phyloP scores from a whole-genome alignment of 2,329 filamentous ascomycete genomes.

The Aspergillus sp. region DNA sequence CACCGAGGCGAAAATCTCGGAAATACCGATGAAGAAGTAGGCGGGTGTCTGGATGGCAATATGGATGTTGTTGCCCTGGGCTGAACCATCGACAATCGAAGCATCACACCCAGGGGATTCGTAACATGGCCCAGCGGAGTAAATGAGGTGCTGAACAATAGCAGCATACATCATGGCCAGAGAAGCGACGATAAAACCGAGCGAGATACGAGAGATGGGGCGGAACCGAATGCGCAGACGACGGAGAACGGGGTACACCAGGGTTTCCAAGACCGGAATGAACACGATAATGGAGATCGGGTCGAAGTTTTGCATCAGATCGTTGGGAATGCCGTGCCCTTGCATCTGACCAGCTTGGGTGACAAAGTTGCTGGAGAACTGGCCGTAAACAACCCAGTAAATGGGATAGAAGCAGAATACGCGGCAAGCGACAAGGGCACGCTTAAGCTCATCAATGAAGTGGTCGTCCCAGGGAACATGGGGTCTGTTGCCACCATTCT shows the following conservation, averaged over 20 bases:
- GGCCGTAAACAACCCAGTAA: slow-evolving; percentile 68
- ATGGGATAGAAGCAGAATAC: slow-evolving; percentile 71
- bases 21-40: slow-evolving; percentile 47
- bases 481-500: slow-evolving; percentile 44
- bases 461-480: slow-evolving; percentile 63
- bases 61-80: slow-evolving; percentile 42
- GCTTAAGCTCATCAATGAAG: slow-evolving; percentile 72
- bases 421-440: slow-evolving; percentile 64
- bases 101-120: slow-evolving; percentile 36
- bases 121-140: slow-evolving; percentile 55
- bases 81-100: slow-evolving; percentile 32
- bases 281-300: slow-evolving; percentile 74
- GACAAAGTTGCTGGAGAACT: slow-evolving; percentile 67
- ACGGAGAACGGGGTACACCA: slow-evolving; percentile 68
- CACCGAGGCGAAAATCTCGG: slow-evolving; percentile 64
- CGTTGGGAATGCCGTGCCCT: slow-evolving; percentile 72
- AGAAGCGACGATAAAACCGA: slow-evolving; percentile 66
- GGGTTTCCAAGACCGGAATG: slow-evolving; percentile 68
- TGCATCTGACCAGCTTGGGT: slow-evolving; percentile 64
- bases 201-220: slow-evolving; percentile 73
- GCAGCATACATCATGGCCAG: slow-evolving; percentile 63
- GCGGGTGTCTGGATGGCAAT: slow-evolving; percentile 47
- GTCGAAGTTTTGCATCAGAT: slow-evolving; percentile 73
- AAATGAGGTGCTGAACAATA: slow-evolving; percentile 58
- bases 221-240: slow-evolving; percentile 65